phyloP scores from a whole-genome alignment of 495 filamentous ascomycete species.

The Penicillium lagena region DNA sequence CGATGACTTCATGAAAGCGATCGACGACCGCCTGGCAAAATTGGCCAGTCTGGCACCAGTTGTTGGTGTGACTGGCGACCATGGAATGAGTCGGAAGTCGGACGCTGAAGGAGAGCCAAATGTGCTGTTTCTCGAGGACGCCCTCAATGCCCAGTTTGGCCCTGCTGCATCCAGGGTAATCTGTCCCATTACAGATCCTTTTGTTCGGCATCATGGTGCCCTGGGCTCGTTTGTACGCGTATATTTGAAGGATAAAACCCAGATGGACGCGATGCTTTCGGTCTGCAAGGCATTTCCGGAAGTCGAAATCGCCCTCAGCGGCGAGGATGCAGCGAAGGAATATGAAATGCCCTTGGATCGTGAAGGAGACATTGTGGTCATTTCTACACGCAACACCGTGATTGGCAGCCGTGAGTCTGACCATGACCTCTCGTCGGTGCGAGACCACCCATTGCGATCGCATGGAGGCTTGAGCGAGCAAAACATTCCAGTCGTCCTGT shows the following conservation, averaged over 20 bases:
- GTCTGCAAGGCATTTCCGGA: constrained; percentile 16
- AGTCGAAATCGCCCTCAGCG: constrained; percentile 20
- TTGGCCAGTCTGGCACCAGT: constrained; percentile 13
- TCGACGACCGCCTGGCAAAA: constrained; percentile 21
- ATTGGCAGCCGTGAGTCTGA: constrained; percentile 20
- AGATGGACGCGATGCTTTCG: constrained; percentile 4
- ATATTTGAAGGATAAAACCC: constrained; percentile 12
- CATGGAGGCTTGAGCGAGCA: constrained; percentile 30
- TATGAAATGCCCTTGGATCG: constrained; percentile 28
- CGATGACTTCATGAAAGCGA: constrained; percentile 21
- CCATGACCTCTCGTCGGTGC: constrained; percentile 23
- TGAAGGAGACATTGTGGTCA: constrained; percentile 29
- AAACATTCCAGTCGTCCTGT: constrained; percentile 21
- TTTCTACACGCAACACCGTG: constrained; percentile 20
- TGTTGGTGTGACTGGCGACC: constrained; percentile 29
- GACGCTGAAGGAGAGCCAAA: constrained; percentile 21
- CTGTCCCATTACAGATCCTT: constrained; percentile 33
- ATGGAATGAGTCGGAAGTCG: constrained; percentile 30
- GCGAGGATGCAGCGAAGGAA: constrained; percentile 17
- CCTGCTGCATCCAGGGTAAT: constrained; percentile 21
- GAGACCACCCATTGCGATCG: constrained; percentile 22
- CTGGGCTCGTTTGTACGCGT: constrained; percentile 32
- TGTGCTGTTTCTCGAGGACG: constrained; percentile 29
- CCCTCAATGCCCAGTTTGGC: constrained; percentile 18
- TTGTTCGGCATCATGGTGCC: constrained; percentile 29